Evolutionary conservation across 2,329 filamentous ascomycete genomes (phyloP).

Genomic region (Ceratocystis colombiana): DNA sequence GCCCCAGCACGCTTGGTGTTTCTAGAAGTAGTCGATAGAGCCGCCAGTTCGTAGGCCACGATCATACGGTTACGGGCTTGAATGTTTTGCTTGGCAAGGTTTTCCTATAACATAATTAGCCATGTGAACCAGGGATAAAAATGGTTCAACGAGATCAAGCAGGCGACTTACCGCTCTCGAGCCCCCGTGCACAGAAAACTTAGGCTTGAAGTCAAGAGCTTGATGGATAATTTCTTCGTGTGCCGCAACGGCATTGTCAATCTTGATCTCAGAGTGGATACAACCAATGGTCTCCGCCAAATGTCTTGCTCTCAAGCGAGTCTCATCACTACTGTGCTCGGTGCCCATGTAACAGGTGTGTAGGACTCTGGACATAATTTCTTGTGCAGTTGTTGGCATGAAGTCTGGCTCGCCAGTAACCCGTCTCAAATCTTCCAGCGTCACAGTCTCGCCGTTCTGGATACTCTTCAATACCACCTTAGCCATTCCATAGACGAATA

Average conservation of each 20-base stretch:
- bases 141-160: too few relatives aligned
- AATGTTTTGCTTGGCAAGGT: constrained; percentile 57
- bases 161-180: constrained; percentile 31
- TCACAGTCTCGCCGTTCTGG: constrained; percentile 31
- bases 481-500: constrained; percentile 42
- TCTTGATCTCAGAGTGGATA: constrained; percentile 64
- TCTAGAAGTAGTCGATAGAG: constrained; percentile 50
- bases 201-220: constrained; percentile 31
- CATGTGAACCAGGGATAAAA: too few relatives aligned
- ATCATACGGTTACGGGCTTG: constrained; percentile 58
- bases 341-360: constrained; percentile 50
- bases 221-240: constrained; percentile 34
- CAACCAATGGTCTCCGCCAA: constrained; percentile 54
- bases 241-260: constrained; percentile 55
- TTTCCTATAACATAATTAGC: constrained; percentile 35
- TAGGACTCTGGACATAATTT: constrained; percentile 40
- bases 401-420: constrained; percentile 31
- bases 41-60: constrained; percentile 52
- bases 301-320: constrained; percentile 49
- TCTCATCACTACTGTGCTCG: constrained; percentile 48
- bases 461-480: constrained; percentile 46
- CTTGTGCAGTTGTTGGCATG: constrained; percentile 47
- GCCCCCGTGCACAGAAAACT: constrained; percentile 49
- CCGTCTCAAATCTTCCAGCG: constrained; percentile 29
- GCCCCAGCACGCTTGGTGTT: constrained; percentile 42